Conservation (phyloP, 768 basidiomycete species). For the Lyophyllum semitale region DNA sequence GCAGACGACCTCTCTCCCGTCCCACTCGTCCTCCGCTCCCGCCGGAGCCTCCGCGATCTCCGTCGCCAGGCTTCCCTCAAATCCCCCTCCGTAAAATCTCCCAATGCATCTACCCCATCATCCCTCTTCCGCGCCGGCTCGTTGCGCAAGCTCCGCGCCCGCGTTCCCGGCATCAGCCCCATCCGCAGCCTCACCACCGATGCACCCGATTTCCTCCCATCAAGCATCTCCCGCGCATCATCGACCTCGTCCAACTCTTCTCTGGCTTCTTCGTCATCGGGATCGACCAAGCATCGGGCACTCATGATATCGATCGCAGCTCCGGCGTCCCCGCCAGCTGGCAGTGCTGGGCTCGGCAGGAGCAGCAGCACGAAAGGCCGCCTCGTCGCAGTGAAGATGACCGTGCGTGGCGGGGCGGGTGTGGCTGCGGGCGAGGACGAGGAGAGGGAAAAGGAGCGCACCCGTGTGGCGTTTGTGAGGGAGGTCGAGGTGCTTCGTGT, state of each 20-base stretch:
- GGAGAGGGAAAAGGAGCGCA: constrained; percentile 61
- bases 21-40: constrained; percentile 43
- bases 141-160: constrained; percentile 6
- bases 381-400: constrained; percentile 52
- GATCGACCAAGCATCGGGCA: background rate
- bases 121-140: constrained; percentile 15
- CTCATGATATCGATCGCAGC: constrained; percentile 10
- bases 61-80: constrained; percentile 22
- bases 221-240: constrained; percentile 16
- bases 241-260: constrained; percentile 12
- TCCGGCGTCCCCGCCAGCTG: background rate
- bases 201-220: background rate
- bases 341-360: background rate
- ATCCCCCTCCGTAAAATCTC: constrained; percentile 10
- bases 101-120: background rate
- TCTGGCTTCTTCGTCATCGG: background rate
- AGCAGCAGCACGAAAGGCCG: constrained; percentile 8
- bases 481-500: constrained; percentile 86
- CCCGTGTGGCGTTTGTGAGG: constrained; percentile 74
- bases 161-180: constrained; percentile 12
- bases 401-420: constrained; percentile 33
- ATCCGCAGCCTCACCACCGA: constrained; percentile 6
- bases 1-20: constrained; percentile 54
- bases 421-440: constrained; percentile 36
- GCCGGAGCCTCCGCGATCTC: constrained; percentile 42